phyloP scores from a whole-genome alignment of 225 moss, liverwort and hornwort genomes.

The Asterella californica region DNA sequence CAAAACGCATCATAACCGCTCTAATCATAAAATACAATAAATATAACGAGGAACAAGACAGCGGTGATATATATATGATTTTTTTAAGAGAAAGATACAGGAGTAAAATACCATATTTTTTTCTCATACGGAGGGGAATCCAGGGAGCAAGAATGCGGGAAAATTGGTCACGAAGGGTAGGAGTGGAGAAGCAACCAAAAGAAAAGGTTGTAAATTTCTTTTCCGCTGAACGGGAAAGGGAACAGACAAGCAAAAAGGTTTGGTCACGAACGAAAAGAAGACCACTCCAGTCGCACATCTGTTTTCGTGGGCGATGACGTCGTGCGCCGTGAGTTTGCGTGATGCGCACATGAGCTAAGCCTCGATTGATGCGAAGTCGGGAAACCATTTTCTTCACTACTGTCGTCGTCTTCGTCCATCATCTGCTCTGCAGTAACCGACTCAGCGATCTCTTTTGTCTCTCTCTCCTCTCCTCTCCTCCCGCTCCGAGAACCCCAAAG shows the following conservation, averaged over 20 bases:
- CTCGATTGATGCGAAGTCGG: constrained; percentile 1
- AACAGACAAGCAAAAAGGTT: background rate
- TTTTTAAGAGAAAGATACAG: background rate
- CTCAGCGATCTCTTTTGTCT: background rate
- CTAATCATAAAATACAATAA: no score
- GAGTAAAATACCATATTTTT: background rate
- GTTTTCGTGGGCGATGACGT: background rate
- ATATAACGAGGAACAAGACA: no score
- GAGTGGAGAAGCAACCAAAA: background rate
- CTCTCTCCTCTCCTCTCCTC: background rate
- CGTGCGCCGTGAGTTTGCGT: background rate
- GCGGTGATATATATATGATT: no score
- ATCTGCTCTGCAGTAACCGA: background rate
- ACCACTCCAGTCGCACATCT: background rate
- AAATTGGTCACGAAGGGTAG: background rate
- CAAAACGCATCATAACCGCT: no score
- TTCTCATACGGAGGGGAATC: background rate
- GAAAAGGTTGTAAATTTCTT: background rate
- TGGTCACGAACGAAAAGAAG: background rate
- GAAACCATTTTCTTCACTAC: background rate
- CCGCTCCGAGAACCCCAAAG: background rate
- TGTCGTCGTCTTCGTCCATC: background rate
- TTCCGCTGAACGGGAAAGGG: background rate
- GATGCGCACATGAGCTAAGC: constrained; percentile 8
- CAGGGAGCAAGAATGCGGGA: background rate